Percentiles rank a stretch among this genome's conserved stretches.
These are phyloP conservation scores for Dothistroma septosporum DNA, from an alignment of 2,329 filamentous ascomycete species.

Conservation along the genomic window DNA sequence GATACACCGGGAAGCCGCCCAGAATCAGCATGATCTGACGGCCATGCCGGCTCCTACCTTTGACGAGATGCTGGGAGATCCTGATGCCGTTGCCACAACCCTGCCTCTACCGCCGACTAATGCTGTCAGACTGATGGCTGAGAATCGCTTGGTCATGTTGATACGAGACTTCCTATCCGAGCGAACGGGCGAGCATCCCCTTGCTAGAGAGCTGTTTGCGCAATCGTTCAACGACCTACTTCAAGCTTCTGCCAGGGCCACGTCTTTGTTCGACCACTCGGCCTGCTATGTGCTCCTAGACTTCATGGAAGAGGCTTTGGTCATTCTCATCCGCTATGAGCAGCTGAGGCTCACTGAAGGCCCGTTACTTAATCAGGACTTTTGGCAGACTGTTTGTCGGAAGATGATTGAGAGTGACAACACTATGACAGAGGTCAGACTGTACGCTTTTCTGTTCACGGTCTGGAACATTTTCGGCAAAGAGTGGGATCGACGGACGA, in stretches of 20 bases:
- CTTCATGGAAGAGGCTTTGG: conserved; percentile 76
- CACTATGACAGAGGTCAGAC: conserved; percentile 81
- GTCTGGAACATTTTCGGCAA: conserved; percentile 70
- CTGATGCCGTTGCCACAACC: conserved; percentile 64
- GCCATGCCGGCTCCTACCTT: conserved; percentile 54
- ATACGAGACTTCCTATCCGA: conserved; percentile 75
- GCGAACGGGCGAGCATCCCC: conserved; percentile 49
- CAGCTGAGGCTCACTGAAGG: conserved; percentile 41
- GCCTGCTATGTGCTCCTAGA: conserved; percentile 89
- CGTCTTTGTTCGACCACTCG: conserved; percentile 74
- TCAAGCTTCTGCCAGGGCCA: conserved; percentile 68
- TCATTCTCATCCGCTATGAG: conserved; percentile 62
- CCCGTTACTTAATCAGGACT: conserved; percentile 67
- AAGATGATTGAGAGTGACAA: conserved; percentile 79
- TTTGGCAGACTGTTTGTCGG: conserved; percentile 78
- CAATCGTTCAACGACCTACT: conserved; percentile 69
- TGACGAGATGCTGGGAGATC: conserved; percentile 59
- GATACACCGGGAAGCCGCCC: conserved; percentile 64
- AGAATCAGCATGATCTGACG: conserved; percentile 44
- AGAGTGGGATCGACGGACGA: conserved; percentile 63
- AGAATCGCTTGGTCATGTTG: conserved; percentile 78
- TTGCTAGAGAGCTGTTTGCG: conserved; percentile 66
- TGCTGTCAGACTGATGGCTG: conserved; percentile 74
- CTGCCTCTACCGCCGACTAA: conserved; percentile 63
- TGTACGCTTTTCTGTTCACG: conserved; percentile 75